These are phyloP conservation scores for Cyclotella kingstonii DNA, from an alignment of 108 stramenopile genomes.

Conservation along the genomic window DNA sequence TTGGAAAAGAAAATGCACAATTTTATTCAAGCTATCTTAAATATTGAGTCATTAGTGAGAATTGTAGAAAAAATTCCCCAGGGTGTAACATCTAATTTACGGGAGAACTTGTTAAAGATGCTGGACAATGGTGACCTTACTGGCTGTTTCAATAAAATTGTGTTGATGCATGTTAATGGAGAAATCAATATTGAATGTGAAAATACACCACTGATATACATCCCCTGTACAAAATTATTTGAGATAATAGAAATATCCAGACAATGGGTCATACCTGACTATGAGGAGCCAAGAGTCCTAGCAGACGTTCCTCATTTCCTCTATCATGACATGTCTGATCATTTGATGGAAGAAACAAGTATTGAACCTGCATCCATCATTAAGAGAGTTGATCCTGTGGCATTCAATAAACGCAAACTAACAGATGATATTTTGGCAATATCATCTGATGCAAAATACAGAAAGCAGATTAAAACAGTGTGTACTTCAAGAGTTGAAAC, in stretches of 20 bases:
- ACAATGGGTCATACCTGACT: constrained; percentile 1
- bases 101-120: constrained; percentile 15
- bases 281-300: neutral
- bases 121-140: constrained; percentile 27
- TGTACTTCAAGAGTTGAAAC: neutral
- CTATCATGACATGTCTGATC: neutral
- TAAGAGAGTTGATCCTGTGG: neutral
- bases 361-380: neutral
- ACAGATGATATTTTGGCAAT: constrained; percentile 1
- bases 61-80: constrained; percentile 12
- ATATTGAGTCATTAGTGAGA: constrained; percentile 12
- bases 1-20: constrained; percentile 11
- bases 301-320: neutral
- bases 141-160: constrained; percentile 27
- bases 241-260: constrained; percentile 13
- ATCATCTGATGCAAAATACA: neutral
- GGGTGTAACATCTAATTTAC: neutral
- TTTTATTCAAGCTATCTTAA: constrained; percentile 17
- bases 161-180: constrained; percentile 24
- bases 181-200: constrained; percentile 19
- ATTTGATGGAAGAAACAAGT: neutral
- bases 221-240: constrained; percentile 12
- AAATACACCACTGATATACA: constrained; percentile 18
- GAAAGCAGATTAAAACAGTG: constrained; percentile 4
- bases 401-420: constrained; percentile 3